Percentiles rank a stretch among this genome's conserved stretches.
Evolutionary conservation across 2,329 filamentous ascomycete genomes (phyloP).

Genomic region (Apiospora koreana): DNA sequence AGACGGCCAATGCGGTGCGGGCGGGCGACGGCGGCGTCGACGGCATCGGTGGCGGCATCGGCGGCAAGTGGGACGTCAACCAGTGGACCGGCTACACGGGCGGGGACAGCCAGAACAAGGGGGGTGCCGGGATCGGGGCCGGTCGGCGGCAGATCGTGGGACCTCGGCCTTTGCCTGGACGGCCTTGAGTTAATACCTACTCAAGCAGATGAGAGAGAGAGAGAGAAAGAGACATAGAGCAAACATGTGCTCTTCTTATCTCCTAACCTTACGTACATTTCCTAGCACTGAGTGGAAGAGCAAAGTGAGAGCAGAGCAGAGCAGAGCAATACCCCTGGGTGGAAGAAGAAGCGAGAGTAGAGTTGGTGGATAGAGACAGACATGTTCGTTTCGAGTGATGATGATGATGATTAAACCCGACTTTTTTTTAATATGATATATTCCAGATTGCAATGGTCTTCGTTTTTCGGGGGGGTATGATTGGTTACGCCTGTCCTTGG

Average conservation of each 20-base stretch:
- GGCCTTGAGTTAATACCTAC: slow-evolving; percentile 19
- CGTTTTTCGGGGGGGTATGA: no score
- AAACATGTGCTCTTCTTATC: neutral
- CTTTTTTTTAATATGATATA: slow-evolving; percentile 5
- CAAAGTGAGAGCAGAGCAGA: neutral
- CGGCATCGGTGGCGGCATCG: slow-evolving; percentile 66
- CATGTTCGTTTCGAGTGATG: neutral
- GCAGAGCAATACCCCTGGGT: neutral
- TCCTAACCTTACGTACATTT: neutral
- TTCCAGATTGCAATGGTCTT: neutral
- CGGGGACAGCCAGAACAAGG: slow-evolving; percentile 73
- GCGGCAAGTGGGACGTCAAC: slow-evolving; percentile 72
- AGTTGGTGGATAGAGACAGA: neutral
- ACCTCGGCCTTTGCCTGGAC: slow-evolving; percentile 64
- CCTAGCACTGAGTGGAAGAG: neutral
- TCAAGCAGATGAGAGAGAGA: no score
- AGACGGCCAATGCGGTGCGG: slow-evolving; percentile 56
- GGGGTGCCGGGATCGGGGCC: slow-evolving; percentile 65
- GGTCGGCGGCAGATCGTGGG: slow-evolving; percentile 79
- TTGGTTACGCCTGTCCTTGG: neutral
- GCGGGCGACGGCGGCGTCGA: slow-evolving; percentile 57
- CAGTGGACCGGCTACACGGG: slow-evolving; percentile 76
- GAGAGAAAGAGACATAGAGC: neutral
- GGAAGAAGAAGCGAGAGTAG: neutral
- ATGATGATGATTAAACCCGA: neutral